A percentile compares a stretch with the other conserved stretches of the same genome.
phyloP scores from a whole-genome alignment of 2,329 filamentous ascomycete species.

The Teratosphaeria gauchensis region DNA sequence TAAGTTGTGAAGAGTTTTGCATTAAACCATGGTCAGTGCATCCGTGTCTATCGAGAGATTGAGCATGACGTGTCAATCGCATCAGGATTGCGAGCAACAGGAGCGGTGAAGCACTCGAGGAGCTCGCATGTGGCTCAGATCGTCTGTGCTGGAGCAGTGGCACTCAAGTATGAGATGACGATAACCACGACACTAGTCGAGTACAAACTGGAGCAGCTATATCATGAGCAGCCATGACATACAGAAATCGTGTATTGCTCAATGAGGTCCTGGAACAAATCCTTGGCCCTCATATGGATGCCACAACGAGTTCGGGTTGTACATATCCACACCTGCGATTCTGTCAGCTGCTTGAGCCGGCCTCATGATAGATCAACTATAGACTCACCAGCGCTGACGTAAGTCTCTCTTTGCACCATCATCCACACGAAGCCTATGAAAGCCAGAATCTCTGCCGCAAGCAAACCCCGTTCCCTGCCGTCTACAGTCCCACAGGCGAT shows the following conservation, averaged over 20 bases:
- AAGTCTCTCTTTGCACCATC: neutral
- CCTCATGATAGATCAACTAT: neutral
- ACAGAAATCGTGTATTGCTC: neutral
- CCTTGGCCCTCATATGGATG: neutral
- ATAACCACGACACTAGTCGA: too few species aligned
- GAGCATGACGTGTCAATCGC: too few species aligned
- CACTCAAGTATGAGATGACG: too few species aligned
- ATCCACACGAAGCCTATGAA: slow-evolving; percentile 1
- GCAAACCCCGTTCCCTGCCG: neutral
- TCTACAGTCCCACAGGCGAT: neutral
- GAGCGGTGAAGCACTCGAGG: too few species aligned
- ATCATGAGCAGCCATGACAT: too few species aligned
- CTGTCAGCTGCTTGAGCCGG: neutral
- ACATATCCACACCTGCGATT: neutral
- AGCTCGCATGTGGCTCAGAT: too few species aligned
- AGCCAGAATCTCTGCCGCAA: slow-evolving; percentile 1
- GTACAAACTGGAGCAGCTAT: too few species aligned
- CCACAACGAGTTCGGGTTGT: neutral
- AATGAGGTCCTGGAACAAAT: neutral
- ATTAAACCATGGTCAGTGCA: too few species aligned
- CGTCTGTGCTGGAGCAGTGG: too few species aligned
- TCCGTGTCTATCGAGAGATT: too few species aligned
- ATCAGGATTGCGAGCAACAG: too few species aligned
- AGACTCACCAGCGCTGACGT: neutral
- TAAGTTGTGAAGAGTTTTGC: too few species aligned